Conservation (phyloP, 2,329 filamentous ascomycete species). For the Ophiosphaerella korrae region DNA sequence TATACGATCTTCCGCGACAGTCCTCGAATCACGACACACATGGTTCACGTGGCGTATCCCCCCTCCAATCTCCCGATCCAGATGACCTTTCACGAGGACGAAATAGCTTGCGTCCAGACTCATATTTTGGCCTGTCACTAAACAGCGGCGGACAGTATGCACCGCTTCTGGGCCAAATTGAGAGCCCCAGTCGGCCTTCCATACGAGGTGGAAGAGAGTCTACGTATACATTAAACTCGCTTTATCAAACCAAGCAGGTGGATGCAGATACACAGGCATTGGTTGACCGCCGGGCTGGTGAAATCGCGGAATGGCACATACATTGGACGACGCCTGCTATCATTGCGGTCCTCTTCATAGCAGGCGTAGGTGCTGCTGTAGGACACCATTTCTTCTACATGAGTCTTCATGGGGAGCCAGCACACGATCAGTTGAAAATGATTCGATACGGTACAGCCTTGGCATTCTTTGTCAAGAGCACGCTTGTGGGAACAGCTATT, state of each 20-base stretch:
- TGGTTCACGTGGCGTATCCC: slow-evolving; percentile 14
- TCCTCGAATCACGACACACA: slow-evolving; percentile 14
- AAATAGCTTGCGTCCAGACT: slow-evolving; percentile 18
- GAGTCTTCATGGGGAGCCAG: slow-evolving; percentile 35
- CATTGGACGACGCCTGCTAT: slow-evolving; percentile 43
- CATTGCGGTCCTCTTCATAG: slow-evolving; percentile 35
- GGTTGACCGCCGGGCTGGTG: slow-evolving; percentile 38
- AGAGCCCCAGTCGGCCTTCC: slow-evolving; percentile 14
- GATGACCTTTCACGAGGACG: slow-evolving; percentile 14
- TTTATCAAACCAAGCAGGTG: slow-evolving; percentile 31
- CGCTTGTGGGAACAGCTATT: slow-evolving; percentile 40
- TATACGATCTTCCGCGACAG: slow-evolving; percentile 24
- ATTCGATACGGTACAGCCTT: slow-evolving; percentile 45
- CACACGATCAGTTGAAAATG: slow-evolving; percentile 40
- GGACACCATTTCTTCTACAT: slow-evolving; percentile 45
- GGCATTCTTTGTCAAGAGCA: slow-evolving; percentile 47
- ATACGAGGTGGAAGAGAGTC: slow-evolving; percentile 27
- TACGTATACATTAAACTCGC: slow-evolving; percentile 25
- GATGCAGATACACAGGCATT: slow-evolving; percentile 42
- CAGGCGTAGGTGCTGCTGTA: slow-evolving; percentile 38
- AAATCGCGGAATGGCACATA: slow-evolving; percentile 43
- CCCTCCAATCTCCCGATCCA: slow-evolving; percentile 4
- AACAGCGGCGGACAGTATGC: slow-evolving; percentile 22
- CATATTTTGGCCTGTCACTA: slow-evolving; percentile 20
- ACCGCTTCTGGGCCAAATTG: slow-evolving; percentile 18